Evolutionary conservation across 2,329 filamentous ascomycete genomes (phyloP), one percentile per base, ranked within the genome.

Genomic region (Macrophomina pseudophaseolina): DNA sequence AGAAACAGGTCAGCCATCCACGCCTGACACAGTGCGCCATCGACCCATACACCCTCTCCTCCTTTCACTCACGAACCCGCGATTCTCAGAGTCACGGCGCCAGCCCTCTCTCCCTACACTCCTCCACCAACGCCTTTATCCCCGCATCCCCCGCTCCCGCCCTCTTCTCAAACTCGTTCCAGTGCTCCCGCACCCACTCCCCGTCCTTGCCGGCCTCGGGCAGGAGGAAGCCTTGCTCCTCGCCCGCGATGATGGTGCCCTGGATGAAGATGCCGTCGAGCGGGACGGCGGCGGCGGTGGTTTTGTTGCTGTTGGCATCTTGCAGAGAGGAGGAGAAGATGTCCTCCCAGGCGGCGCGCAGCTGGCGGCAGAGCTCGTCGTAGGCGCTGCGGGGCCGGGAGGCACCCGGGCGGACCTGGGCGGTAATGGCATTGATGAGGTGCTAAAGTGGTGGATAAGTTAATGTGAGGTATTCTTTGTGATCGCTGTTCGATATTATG

Each of bases 251-350:
- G 35, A 75, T 72, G 68, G 72, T 70, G 40, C 72, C 72, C 63
- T 73, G 69, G 8, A 76, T 42, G 59, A 76, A 75, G 5, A 75
- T 67, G 49, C 69, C 71, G 53, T 75, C 71, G 49, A 76, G 68
- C 30, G 33, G 38, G 14, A 38, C 40, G 16, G 33, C 18, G 4
- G n/a, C 23, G 8, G 12, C 35, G 9, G 2, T 23, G 32, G 58
- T 23, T 12, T 53, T 18, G 12, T 53, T 53, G 4, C 23, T 23
- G 23, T 23, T 23, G 23, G 23, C 23, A 23, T 23, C 23, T 23
- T 23, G 23, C 23, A 23, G 23, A 23, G 23, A 23, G 23, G 54
- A 38, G 9, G 40, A 5, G 23, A 65, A 33, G 18, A 68, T 16
- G 3, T 18, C 12, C 23, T 73, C 67, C 73, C 72, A 80, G 9